phyloP scores from a whole-genome alignment of 73 alveolate species.

The Tetrahymena malaccensis region DNA sequence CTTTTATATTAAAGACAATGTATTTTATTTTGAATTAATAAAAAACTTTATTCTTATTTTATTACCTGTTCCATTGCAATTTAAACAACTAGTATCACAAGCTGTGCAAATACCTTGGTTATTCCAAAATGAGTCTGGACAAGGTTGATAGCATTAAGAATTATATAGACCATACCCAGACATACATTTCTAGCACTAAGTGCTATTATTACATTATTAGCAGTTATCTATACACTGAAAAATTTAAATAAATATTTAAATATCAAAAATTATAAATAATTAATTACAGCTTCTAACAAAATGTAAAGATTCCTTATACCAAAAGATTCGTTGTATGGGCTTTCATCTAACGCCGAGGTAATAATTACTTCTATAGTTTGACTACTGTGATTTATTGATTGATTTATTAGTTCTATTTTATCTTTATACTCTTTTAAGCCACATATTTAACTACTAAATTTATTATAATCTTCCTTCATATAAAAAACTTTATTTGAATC shows the following conservation, averaged over 20 bases:
- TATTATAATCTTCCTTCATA: neutral
- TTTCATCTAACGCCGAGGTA: neutral
- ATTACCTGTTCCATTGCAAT: neutral
- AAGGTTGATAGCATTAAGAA: neutral
- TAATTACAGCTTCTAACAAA: neutral
- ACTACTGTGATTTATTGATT: neutral
- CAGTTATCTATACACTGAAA: neutral
- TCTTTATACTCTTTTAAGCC: neutral
- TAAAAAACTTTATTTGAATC: neutral
- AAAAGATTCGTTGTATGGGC: neutral
- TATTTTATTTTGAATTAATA: neutral
- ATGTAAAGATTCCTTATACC: neutral
- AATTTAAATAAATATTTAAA: neutral
- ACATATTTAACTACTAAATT: neutral
- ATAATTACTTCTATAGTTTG: neutral
- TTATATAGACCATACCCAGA: neutral
- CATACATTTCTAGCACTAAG: neutral
- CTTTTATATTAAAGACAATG: neutral
- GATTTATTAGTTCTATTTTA: neutral
- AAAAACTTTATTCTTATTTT: neutral
- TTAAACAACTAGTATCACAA: neutral
- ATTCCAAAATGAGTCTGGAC: neutral
- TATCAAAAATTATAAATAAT: neutral
- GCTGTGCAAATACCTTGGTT: neutral
- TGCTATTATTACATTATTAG: neutral